Evolutionary conservation across 495 filamentous ascomycete species (phyloP), one percentile per base, ranked within the genome.

Genomic region (Venustampulla echinocandica): DNA sequence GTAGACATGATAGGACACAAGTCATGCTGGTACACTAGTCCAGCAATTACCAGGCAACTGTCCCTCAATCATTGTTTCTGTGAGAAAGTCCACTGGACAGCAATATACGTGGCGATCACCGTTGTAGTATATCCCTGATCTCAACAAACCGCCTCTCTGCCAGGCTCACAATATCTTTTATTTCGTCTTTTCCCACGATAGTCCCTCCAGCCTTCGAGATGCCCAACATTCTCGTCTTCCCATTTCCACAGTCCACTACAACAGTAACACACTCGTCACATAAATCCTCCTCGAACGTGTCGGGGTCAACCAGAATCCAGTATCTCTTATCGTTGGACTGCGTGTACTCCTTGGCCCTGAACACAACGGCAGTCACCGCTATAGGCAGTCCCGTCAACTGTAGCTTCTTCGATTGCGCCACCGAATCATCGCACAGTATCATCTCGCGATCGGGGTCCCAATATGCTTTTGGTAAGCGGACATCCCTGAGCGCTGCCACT

Each of bases 201-300:
- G 67, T 69, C n/a, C 89, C 89, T n/a, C 89, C 89, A 45, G 67
- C 70, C 70, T 95, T 95, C 64, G 88, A 83, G 46, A 94, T 73
- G 53, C 74, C 71, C 56, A 84, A 46, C 20, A 95, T 62, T 48
- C 70, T 73, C 17, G 69, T 75, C 49, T 74, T 74, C 1, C 65
- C 70, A 13, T 15, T 20, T n/a, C 5, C 15, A 46, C 76, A 74
- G 59, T 87, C 82, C 25, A 95, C 76, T 38, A 90, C 79, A 47
- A 92, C 61, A 15, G 75, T 85, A 15, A 86, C 69, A 13, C 64
- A 69, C 68, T 97, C 92, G 38, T 77, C 67, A 60, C 82, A 90
- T 24, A 94, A 52, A 1, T 67, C 76, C 66, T 96, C 92, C 65
- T 98, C 92, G 50, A 92, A 81, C 23, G 83, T 75, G 73, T 98